Evolutionary conservation across 257 asterid species (phyloP).

Genomic region (Gardenia jasminoides): DNA sequence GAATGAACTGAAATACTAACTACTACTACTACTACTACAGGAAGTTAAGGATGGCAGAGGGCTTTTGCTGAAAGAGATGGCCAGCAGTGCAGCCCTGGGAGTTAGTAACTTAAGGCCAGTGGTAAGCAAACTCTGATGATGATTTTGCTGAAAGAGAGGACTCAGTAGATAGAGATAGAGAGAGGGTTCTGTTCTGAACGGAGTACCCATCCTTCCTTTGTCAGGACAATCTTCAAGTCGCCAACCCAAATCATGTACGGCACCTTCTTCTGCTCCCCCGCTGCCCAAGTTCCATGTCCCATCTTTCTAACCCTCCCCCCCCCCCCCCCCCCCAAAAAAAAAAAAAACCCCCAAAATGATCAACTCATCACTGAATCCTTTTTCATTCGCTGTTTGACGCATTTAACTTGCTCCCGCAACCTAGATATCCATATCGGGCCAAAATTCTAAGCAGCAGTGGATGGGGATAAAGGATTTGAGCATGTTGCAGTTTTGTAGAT

Average conservation of each 20-base stretch:
- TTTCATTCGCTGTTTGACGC: neutral
- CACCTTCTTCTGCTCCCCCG: constrained; percentile 15
- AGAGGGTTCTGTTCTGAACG: neutral
- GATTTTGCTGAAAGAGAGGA: neutral
- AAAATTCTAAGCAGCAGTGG: too few species aligned
- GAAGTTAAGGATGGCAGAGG: constrained; percentile 25
- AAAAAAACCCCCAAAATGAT: too few species aligned
- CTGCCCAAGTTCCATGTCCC: constrained; percentile 6
- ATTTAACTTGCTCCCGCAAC: neutral
- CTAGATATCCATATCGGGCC: too few species aligned
- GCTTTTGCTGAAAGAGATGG: constrained; percentile 33
- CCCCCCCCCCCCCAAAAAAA: too few species aligned
- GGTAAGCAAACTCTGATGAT: too few species aligned
- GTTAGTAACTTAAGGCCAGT: constrained; percentile 17
- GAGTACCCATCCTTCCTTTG: constrained; percentile 2
- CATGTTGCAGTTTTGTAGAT: too few species aligned
- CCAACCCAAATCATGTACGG: constrained; percentile 18
- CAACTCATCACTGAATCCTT: neutral
- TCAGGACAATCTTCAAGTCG: constrained; percentile 2
- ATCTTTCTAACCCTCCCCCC: neutral
- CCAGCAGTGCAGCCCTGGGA: constrained; percentile 20
- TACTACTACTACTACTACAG: neutral
- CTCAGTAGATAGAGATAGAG: too few species aligned
- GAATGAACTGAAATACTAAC: too few species aligned
- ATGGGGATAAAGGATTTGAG: too few species aligned